Conservation (phyloP, 192 early-diverging fungal species). For the Thoreauomyces humboldtii region DNA sequence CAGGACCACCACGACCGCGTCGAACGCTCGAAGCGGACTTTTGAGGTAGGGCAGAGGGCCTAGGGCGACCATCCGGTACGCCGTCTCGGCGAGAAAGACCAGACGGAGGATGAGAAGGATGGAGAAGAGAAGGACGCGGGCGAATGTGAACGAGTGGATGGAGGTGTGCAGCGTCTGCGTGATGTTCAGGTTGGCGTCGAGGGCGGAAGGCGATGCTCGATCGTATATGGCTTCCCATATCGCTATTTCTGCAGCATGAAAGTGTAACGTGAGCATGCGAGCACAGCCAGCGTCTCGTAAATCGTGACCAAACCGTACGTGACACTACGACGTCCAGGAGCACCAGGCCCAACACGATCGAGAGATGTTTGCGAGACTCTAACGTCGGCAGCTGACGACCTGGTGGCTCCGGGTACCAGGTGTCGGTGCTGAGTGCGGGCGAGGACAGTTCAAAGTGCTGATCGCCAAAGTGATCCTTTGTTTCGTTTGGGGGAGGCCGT, state of each 20-base stretch:
- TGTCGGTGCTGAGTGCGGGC: too few relatives aligned
- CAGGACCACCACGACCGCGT: constrained; percentile 9
- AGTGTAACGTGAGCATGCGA: too few relatives aligned
- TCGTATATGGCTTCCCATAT: constrained; percentile 16
- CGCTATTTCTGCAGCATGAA: constrained; percentile 4
- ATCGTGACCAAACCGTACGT: too few relatives aligned
- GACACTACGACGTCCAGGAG: too few relatives aligned
- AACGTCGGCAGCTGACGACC: too few relatives aligned
- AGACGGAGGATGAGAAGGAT: constrained; percentile 2
- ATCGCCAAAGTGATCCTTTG: too few relatives aligned
- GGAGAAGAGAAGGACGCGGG: constrained; percentile 16
- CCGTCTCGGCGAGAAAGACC: constrained; percentile 4
- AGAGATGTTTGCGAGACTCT: too few relatives aligned
- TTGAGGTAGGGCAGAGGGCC: background rate
- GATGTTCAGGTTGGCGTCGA: background rate
- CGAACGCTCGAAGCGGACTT: background rate
- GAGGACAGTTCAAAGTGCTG: too few relatives aligned
- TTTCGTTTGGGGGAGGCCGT: too few relatives aligned
- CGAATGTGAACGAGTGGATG: background rate
- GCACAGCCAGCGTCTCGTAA: too few relatives aligned
- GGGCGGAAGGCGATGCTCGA: constrained; percentile 4
- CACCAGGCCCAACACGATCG: too few relatives aligned
- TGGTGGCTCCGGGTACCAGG: too few relatives aligned
- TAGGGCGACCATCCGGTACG: background rate
- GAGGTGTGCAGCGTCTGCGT: constrained; percentile 6